Evolutionary conservation across 106 monocot species (phyloP).

Genomic region (Ottelia alismoides): DNA sequence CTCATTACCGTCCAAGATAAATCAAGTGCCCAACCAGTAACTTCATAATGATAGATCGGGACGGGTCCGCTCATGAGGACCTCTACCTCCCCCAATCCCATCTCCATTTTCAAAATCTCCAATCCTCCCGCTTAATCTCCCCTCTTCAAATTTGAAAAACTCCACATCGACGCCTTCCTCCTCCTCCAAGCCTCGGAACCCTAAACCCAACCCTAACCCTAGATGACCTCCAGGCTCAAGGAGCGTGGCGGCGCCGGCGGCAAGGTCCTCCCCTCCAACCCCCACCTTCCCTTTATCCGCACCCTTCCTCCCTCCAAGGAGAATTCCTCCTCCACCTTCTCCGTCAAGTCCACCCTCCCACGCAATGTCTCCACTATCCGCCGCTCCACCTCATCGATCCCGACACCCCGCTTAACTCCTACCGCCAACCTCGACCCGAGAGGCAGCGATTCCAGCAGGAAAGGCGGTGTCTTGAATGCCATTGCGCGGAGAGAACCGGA

Average conservation of each 20-base stretch:
- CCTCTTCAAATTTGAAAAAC: too few species aligned
- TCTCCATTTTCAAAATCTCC: too few species aligned
- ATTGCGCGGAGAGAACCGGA: neutral
- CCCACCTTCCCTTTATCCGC: constrained; percentile 6
- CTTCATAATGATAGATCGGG: too few species aligned
- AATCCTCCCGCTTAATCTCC: too few species aligned
- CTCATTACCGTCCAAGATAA: too few species aligned
- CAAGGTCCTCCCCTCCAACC: constrained; percentile 13
- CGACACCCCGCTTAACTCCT: constrained; percentile 15
- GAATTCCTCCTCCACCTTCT: constrained; percentile 13
- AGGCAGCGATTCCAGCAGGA: neutral
- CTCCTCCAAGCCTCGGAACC: too few species aligned
- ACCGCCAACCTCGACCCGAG: neutral
- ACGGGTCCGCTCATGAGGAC: too few species aligned
- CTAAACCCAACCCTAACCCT: too few species aligned
- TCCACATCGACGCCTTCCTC: too few species aligned
- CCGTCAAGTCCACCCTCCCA: too few species aligned
- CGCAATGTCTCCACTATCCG: constrained; percentile 46
- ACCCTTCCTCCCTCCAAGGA: constrained; percentile 13
- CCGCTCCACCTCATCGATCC: constrained; percentile 73
- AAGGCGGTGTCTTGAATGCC: neutral
- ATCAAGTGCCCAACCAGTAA: too few species aligned
- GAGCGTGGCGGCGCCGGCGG: constrained; percentile 64
- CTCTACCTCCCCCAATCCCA: too few species aligned
- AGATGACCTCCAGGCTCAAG: constrained; percentile 50